These are phyloP conservation scores for Apiotrichum domesticum DNA, from an alignment of 1,284 basidiomycete genomes.

Conservation along the genomic window DNA sequence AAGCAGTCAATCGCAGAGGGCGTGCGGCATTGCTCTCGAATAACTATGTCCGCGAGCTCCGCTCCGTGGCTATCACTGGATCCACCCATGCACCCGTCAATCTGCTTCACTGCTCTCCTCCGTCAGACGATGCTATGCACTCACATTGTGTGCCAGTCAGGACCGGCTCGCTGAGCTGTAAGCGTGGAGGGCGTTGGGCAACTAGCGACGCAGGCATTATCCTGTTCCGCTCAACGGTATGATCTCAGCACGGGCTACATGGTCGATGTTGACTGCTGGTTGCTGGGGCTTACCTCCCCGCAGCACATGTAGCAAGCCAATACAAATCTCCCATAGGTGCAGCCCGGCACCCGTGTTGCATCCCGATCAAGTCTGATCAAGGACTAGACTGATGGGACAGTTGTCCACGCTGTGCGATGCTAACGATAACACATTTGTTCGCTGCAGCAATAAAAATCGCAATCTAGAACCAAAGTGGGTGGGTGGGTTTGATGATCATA, in stretches of 20 bases:
- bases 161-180: constrained; percentile 19
- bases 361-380: constrained; percentile 11
- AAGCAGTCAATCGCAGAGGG: no score
- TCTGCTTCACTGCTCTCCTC: no score
- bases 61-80: no score
- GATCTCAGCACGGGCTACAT: constrained; percentile 45
- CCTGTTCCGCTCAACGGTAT: constrained; percentile 51
- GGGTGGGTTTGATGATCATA: neutral
- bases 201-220: constrained; percentile 50
- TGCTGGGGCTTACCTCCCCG: neutral
- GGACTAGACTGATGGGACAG: neutral
- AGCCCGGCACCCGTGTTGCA: constrained; percentile 46
- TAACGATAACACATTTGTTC: neutral
- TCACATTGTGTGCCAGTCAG: constrained; percentile 44
- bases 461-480: no score
- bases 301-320: neutral
- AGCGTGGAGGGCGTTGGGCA: constrained; percentile 31
- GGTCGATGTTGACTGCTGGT: neutral
- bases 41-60: no score
- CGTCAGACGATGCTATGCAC: constrained; percentile 11
- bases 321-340: constrained; percentile 1
- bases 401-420: neutral
- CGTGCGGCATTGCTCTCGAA: no score
- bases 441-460: no score
- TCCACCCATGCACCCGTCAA: no score